phyloP scores from a whole-genome alignment of 2,329 filamentous ascomycete species.

The Cladophialophora carrionii region DNA sequence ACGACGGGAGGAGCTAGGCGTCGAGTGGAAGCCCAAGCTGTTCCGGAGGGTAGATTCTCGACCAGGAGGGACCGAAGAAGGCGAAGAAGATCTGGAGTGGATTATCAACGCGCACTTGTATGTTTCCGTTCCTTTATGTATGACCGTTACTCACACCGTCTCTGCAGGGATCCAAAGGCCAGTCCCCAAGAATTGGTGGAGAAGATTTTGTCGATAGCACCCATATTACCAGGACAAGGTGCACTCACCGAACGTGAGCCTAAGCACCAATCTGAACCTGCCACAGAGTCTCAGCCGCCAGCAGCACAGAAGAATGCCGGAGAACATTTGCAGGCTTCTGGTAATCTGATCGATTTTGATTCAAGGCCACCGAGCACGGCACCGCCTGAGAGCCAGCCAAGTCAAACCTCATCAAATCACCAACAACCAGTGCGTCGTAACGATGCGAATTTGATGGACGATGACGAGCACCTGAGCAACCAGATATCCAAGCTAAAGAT shows the following conservation, averaged over 20 bases:
- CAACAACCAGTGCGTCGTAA: slow-evolving; percentile 20
- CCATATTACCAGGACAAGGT: slow-evolving; percentile 78
- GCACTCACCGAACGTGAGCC: slow-evolving; percentile 48
- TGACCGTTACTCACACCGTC: slow-evolving; percentile 5
- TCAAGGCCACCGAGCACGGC: slow-evolving; percentile 32
- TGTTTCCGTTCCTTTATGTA: slow-evolving; percentile 1
- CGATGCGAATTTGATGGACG: slow-evolving; percentile 34
- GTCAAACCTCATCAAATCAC: slow-evolving; percentile 25
- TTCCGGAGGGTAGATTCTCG: slow-evolving; percentile 77
- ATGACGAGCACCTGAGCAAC: slow-evolving; percentile 31
- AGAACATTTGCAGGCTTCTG: slow-evolving; percentile 18
- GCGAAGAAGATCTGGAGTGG: slow-evolving; percentile 90
- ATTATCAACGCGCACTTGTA: slow-evolving; percentile 89
- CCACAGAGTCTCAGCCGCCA: slow-evolving; percentile 38
- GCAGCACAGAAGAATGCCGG: slow-evolving; percentile 4
- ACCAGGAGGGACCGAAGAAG: slow-evolving; percentile 72
- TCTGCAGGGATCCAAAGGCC: slow-evolving; percentile 29
- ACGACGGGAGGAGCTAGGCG: slow-evolving; percentile 71
- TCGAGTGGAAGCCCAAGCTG: slow-evolving; percentile 85
- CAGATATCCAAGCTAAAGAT: slow-evolving; percentile 38
- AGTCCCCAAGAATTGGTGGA: slow-evolving; percentile 47
- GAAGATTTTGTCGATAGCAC: slow-evolving; percentile 84
- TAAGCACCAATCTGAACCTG: slow-evolving; percentile 5
- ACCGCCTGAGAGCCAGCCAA: slow-evolving; percentile 27
- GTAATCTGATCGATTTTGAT: slow-evolving; percentile 42